Conservation (phyloP, 768 basidiomycete species). For the Wakefieldia striispora region DNA sequence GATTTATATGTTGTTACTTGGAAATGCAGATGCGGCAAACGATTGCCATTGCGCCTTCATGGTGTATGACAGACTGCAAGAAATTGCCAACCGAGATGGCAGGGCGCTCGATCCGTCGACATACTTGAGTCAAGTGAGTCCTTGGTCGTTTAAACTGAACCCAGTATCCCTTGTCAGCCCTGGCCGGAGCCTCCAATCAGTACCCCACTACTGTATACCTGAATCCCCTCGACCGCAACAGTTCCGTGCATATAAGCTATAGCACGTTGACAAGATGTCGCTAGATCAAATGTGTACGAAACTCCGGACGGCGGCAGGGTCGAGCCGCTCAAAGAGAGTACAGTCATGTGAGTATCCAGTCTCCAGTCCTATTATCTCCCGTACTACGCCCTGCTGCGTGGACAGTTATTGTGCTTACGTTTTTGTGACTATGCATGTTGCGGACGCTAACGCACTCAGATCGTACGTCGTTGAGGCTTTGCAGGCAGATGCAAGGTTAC, state of each 20-base stretch:
- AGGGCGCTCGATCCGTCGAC: slow-evolving; percentile 14
- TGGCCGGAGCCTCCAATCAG: not conserved
- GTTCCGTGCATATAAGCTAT: slow-evolving; percentile 45
- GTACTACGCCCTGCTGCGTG: no score
- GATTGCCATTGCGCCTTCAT: slow-evolving; percentile 47
- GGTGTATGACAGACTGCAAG: slow-evolving; percentile 39
- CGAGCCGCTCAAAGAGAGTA: slow-evolving; percentile 44
- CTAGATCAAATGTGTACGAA: slow-evolving; percentile 40
- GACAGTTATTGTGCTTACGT: no score
- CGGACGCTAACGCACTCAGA: slow-evolving; percentile 21
- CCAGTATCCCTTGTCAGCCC: not conserved
- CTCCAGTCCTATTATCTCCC: not conserved
- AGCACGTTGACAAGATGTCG: slow-evolving; percentile 36
- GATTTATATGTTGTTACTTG: not conserved
- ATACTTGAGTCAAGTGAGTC: slow-evolving; percentile 30
- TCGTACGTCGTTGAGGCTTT: slow-evolving; percentile 44
- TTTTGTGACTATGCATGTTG: not conserved
- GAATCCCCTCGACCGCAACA: slow-evolving; percentile 36
- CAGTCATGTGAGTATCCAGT: slow-evolving; percentile 42
- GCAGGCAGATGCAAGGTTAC: slow-evolving; percentile 37
- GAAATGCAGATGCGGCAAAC: slow-evolving; percentile 46
- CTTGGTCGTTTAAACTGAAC: slow-evolving; percentile 3
- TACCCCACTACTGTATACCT: slow-evolving; percentile 27
- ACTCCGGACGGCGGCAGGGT: slow-evolving; percentile 30
- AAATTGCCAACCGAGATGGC: slow-evolving; percentile 27